These are phyloP conservation scores for Podaxis sp. DNA, from an alignment of 768 basidiomycete genomes.

Conservation along the genomic window DNA sequence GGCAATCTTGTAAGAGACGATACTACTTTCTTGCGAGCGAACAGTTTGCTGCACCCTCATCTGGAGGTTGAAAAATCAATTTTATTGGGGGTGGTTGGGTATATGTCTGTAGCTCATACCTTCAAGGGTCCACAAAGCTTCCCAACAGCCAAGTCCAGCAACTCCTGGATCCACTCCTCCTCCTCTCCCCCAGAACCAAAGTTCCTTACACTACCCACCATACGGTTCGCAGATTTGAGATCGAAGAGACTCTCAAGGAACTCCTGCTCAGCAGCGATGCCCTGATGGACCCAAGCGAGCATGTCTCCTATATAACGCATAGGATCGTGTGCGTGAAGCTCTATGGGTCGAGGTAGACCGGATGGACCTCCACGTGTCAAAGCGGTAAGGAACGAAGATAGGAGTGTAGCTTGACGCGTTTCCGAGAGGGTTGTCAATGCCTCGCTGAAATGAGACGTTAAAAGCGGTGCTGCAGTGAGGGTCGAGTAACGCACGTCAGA, in stretches of 20 bases:
- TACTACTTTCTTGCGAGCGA: conserved; percentile 88
- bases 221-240: conserved; percentile 54
- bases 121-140: conserved; percentile 85
- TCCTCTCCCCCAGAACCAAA: conserved; percentile 48
- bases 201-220: conserved; percentile 71
- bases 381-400: conserved; percentile 80
- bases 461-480: background rate
- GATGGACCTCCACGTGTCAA: conserved; percentile 85
- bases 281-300: conserved; percentile 97
- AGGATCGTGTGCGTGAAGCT: conserved; percentile 97
- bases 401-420: conserved; percentile 76
- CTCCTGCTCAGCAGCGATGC: conserved; percentile 92
- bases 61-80: conserved; percentile 30
- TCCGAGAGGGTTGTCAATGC: conserved; percentile 72
- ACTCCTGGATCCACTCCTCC: conserved; percentile 73
- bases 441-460: conserved; percentile 38
- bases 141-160: conserved; percentile 81
- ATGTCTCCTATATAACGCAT: conserved; percentile 96
- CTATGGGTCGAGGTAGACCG: conserved; percentile 87
- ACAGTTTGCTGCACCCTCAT: conserved; percentile 91
- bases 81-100: background rate
- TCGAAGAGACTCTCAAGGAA: conserved; percentile 88
- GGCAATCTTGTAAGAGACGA: conserved; percentile 87
- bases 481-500: conserved; percentile 47
- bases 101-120: conserved; percentile 34